Base-by-base conservation (phyloP, 352 stramenopile species). In the Pythium scleroteichum region DNA sequence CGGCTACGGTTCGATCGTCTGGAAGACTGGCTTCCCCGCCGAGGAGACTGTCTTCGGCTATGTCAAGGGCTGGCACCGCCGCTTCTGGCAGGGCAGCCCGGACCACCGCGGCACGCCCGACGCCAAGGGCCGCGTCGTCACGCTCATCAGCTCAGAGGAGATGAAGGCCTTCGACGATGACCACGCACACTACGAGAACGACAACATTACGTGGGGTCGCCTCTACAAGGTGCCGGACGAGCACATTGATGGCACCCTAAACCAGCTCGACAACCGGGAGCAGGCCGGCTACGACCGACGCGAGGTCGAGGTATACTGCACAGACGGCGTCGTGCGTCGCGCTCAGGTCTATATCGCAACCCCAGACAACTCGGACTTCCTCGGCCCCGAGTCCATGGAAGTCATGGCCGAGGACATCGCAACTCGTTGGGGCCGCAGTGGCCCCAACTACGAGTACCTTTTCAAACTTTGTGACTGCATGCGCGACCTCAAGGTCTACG, bases 71-170 rank as follows among this genome's bases (percentile, higher is more conserved):
- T 96, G 75, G 72, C 82, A 92, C 62, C 83, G 88, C 22, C 85
- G 88, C 54, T 96, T 96, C 71, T 96, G 87, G 87, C 88, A 96
- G 62, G 86, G 88, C 56, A 94, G 82, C 40, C 83, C 88, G 0
- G 85, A 95, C 66, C 88, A 96, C 68, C 85, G 88, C 59, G 88
- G 88, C 64, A 89, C 78, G 14, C 74, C 82, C 17, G 84, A 88
- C 0, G 76, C 70, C 24, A 79, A 87, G 58, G 88, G 87, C 53
- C 84, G 88, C 46, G 87, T 96, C 14, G 88, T 94, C 40, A 96
- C 88, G 29, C 81, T 96, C 59, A 87, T 96, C 50, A 90, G 79
- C 69, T 64, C 69, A 14, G 76, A 91, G 26, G 66, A 93, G 53
- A 90, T 92, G 72, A 76, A 76, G 69, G 70, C 73, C 22, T 93